Evolutionary conservation across 1,139 yeast species (phyloP).

Genomic region (Kurtzmaniella quercitrusa): DNA sequence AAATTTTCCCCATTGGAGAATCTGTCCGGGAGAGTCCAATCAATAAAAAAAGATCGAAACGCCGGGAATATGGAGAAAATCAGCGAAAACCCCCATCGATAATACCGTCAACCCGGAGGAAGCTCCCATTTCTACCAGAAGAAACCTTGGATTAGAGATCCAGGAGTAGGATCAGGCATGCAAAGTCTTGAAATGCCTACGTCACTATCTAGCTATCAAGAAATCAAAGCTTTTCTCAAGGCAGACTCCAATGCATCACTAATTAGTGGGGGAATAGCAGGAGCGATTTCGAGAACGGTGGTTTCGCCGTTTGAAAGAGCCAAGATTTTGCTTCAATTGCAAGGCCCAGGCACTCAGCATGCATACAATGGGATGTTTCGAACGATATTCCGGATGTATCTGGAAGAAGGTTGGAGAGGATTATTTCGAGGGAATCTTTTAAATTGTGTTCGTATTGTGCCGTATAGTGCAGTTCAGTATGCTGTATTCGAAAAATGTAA

Average conservation of each 20-base stretch:
- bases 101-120: too few species aligned
- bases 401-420: constrained; percentile 87
- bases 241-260: constrained; percentile 60
- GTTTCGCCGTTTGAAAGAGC: constrained; percentile 96
- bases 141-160: too few species aligned
- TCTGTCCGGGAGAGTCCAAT: neutral
- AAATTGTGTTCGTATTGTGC: constrained; percentile 85
- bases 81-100: neutral
- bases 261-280: constrained; percentile 62
- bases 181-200: neutral
- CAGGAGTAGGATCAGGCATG: neutral
- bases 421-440: constrained; percentile 86
- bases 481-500: constrained; percentile 77
- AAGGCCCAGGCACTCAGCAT: constrained; percentile 62
- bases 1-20: neutral
- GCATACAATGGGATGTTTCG: constrained; percentile 72
- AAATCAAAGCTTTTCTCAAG: constrained; percentile 21
- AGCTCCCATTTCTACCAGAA: too few species aligned
- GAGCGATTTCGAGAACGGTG: constrained; percentile 87
- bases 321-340: constrained; percentile 85
- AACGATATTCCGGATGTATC: constrained; percentile 74
- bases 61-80: neutral
- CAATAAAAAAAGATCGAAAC: neutral
- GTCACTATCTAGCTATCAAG: neutral
- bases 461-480: constrained; percentile 94